Base-by-base conservation (phyloP, 2,329 filamentous ascomycete species). In the Sporothrix variecibatus region DNA sequence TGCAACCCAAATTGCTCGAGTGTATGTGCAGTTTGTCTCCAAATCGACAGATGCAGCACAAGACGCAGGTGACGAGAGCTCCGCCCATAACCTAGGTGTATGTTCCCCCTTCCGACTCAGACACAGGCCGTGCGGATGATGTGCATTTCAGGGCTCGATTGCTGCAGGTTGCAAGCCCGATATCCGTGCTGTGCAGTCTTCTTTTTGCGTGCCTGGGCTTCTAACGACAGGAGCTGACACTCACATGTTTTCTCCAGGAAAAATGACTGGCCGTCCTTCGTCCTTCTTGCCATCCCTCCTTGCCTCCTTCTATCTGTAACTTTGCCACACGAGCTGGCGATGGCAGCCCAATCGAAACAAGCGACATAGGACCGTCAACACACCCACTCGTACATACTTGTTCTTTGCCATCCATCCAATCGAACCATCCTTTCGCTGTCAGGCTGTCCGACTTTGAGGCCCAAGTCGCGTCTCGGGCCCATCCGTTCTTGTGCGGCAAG, bases 401-500 rank as follows among this genome's bases (percentile, higher is more conserved):
- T 12, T 11, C 38, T 12, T 26, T 28, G 11, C 9, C n/a, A 23
- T 62, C 58, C 31, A 40, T 5, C 62, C 38, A 26, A 56, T 17
- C 3, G 12, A 4, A 17, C 12, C 12, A 3, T 31, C 2, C 53
- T 31, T 3, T 28, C 4, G 3, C 15, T 31, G 15, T 26, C 34
- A 34, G 26, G 15, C 12, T 67, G 3, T 23, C 38, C 43, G 28
- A 8, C 38, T 43, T 65, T 40, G 34, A 49, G 15, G 62, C 62
- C 62, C 38, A 46, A 46, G n/a, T 12, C 23, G 34, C 60, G 17
- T 43, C 38, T 46, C 62, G 62, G 62, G 23, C 23, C 60, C n/a
- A 46, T 67, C 62, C 62, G 62, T 67, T 12, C 38, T 26, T 12
- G 38, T 67, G 38, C 26, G 62, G 34, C 38, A 67, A 67, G 60